Percentiles rank a stretch among this genome's conserved stretches.
These are phyloP conservation scores for Hanseniaspora singularis DNA, from an alignment of 805 yeast genomes.

Conservation along the genomic window DNA sequence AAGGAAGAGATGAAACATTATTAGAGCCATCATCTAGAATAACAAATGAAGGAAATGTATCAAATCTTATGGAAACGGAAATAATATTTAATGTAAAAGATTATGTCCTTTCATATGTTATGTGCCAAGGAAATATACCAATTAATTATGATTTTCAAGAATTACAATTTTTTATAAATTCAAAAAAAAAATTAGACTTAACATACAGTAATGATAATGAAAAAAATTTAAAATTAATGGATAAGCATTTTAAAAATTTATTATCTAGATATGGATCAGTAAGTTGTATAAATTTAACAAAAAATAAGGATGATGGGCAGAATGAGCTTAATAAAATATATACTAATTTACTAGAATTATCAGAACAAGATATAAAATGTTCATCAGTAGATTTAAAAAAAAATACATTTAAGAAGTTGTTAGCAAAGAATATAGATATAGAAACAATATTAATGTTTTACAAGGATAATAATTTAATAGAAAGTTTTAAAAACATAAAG, in stretches of 20 bases:
- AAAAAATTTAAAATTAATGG: constrained; percentile 32
- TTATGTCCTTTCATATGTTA: constrained; percentile 60
- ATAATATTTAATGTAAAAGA: constrained; percentile 45
- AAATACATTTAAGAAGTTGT: background rate
- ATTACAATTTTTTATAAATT: constrained; percentile 44
- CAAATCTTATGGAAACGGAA: constrained; percentile 86
- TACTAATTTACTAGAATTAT: constrained; percentile 17
- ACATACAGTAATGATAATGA: constrained; percentile 8
- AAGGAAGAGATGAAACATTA: constrained; percentile 39
- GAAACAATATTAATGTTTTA: constrained; percentile 34
- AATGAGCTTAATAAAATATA: constrained; percentile 53
- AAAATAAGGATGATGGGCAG: constrained; percentile 55
- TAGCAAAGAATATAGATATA: constrained; percentile 10
- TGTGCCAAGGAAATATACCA: constrained; percentile 85
- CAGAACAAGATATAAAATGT: constrained; percentile 1
- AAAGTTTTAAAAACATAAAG: constrained; percentile 41
- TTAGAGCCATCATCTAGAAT: constrained; percentile 26
- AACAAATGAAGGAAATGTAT: constrained; percentile 84
- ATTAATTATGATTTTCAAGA: constrained; percentile 86
- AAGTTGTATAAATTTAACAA: constrained; percentile 64
- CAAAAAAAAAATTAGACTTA: constrained; percentile 49
- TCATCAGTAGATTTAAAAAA: constrained; percentile 6
- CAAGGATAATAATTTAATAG: constrained; percentile 23
- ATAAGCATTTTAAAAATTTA: constrained; percentile 63
- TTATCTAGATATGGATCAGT: constrained; percentile 71